These are phyloP conservation scores for Paecilomyces niveus DNA, from an alignment of 2,329 filamentous ascomycete genomes.

Conservation along the genomic window DNA sequence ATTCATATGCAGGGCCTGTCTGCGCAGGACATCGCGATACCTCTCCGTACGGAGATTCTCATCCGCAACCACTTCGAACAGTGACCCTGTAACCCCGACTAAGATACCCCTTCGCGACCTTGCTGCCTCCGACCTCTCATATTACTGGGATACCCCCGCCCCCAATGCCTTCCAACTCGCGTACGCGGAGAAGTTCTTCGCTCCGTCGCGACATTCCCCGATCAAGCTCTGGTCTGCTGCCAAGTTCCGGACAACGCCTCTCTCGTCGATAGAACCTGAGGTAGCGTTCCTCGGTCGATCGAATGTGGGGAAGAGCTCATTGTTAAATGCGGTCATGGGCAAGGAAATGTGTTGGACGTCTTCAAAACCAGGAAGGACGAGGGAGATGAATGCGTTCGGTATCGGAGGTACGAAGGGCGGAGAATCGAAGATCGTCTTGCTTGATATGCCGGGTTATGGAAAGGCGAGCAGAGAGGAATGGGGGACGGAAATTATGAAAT, in stretches of 20 bases:
- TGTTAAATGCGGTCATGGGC: conserved; percentile 59
- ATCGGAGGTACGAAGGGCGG: conserved; percentile 45
- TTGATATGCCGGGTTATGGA: conserved; percentile 69
- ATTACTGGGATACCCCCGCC: conserved; percentile 46
- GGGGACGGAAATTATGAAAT: conserved; percentile 63
- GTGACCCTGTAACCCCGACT: conserved; percentile 11
- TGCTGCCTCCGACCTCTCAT: conserved; percentile 28
- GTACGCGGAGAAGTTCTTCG: conserved; percentile 42
- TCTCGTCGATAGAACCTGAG: conserved; percentile 49
- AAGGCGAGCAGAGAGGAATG: conserved; percentile 54
- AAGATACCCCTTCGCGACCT: conserved; percentile 24
- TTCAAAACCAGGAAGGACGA: conserved; percentile 55
- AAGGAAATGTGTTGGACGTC: conserved; percentile 48
- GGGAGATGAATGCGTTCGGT: conserved; percentile 60
- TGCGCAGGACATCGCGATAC: conserved; percentile 2
- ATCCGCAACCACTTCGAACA: conserved; percentile 2
- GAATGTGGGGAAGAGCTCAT: conserved; percentile 62
- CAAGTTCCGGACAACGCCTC: conserved; percentile 54
- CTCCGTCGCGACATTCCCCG: conserved; percentile 39
- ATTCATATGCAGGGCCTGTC: conserved; percentile 6
- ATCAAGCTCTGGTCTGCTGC: conserved; percentile 54
- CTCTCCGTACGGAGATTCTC: conserved; percentile 5
- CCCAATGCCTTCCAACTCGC: conserved; percentile 38
- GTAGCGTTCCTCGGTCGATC: conserved; percentile 62
- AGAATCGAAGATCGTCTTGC: conserved; percentile 47